phyloP scores from a whole-genome alignment of 192 early-diverging fungal genomes.

The Phlyctochytrium planicorne region DNA sequence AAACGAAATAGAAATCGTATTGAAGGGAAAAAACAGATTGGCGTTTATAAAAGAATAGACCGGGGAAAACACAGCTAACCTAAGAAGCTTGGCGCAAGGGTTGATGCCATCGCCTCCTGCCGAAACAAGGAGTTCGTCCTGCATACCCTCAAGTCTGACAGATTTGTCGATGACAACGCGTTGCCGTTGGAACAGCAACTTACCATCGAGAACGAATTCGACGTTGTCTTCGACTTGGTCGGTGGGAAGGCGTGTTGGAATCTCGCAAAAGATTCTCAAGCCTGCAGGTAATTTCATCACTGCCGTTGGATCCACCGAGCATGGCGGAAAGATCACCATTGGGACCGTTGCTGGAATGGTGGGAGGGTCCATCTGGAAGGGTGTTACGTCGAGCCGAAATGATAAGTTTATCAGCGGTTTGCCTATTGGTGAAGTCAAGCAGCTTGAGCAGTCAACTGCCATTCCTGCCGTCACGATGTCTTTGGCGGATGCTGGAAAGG shows the following conservation, averaged over 20 bases:
- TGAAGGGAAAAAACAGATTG: no score
- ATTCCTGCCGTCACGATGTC: no score
- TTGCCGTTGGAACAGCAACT: constrained; percentile 10
- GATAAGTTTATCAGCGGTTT: constrained; percentile 16
- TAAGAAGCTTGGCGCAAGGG: constrained; percentile 19
- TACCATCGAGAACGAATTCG: constrained; percentile 7
- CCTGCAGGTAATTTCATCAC: constrained; percentile 22
- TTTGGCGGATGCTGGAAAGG: constrained; percentile 18
- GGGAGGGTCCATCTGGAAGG: constrained; percentile 4
- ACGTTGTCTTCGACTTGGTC: constrained; percentile 26
- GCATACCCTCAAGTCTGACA: constrained; percentile 3
- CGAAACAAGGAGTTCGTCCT: constrained; percentile 22
- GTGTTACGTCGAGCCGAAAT: no score
- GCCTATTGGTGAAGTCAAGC: constrained; percentile 13
- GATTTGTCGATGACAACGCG: constrained; percentile 16
- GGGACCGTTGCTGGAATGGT: not conserved
- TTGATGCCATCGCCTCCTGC: constrained; percentile 13
- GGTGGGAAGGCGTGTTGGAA: constrained; percentile 19
- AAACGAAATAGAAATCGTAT: no score
- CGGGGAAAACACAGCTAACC: no score
- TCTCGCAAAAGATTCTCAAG: constrained; percentile 24
- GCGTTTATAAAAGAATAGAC: no score
- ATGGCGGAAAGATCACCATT: constrained; percentile 1
- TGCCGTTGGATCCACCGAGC: constrained; percentile 11
- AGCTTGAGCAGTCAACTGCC: constrained; percentile 18